Evolutionary conservation across 345 rosid genomes (phyloP), one percentile per base, ranked within the genome.

Genomic region (Melastoma malabathricum): DNA sequence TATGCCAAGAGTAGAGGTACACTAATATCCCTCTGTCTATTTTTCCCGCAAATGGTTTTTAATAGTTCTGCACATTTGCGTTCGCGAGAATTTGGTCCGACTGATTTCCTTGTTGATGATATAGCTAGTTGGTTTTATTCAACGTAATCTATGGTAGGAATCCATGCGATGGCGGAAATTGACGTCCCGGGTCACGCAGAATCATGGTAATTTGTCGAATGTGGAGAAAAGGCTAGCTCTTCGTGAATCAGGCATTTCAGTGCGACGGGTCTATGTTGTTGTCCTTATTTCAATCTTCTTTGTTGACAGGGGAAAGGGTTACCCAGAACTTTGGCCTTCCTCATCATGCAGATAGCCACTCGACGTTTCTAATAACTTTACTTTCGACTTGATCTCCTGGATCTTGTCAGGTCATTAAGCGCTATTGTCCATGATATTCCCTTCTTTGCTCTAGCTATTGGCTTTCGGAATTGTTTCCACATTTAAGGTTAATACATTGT

Each of bases 171-270:
- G 98, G 84, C 98, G 17, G 96, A 92, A 77, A 58, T 80, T 57
- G 98, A 92, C 65, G 84, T 87, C 47, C 98, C 98, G 51, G 98
- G 98, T 63, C 98, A 92, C 71, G 98, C 89, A 6, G 89, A 80
- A 71, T 84, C 98, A 65, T 92, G 96, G 98, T 87, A 79, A 54
- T 48, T 20, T 13, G 4, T 12, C 17, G 31, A 14, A 9, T 39
- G 27, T 38, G 10, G 10, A 15, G 7, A 39, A 31, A 3, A 31
- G 5, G 38, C 7, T 1, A 6, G 38, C 38, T 6, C 38, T 9
- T 31, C 38, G 38, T 31, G 38, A 31, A 31, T 31, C 10, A 9
- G 7, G 9, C 38, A 31, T 31, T 31, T 31, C 10, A 31, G 38
- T 31, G 38, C 9, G 25, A 4, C 25, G 2, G 25, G 25, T 22